Base-by-base conservation (phyloP, 2,329 filamentous ascomycete genomes). In the Coniochaeta sp. region DNA sequence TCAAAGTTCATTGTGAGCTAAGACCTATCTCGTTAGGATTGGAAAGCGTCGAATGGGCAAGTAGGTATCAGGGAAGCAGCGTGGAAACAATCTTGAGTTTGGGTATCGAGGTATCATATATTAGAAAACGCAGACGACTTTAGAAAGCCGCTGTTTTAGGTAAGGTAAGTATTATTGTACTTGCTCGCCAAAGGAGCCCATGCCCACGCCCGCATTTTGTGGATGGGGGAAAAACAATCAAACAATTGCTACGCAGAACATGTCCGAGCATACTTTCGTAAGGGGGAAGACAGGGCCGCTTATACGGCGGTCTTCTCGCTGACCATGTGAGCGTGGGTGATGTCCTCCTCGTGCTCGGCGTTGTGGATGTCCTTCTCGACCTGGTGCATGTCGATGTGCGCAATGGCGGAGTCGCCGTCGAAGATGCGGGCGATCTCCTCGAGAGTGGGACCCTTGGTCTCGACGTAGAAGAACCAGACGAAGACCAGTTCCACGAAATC, bases 371-470 rank as follows among this genome's bases (percentile, higher is more conserved):
- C 81, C 72, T 84, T 84, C 65, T 83, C 79, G 50, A 84, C 77
- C 68, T 83, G 78, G 31, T 78, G 73, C 52, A 85, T 72, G 68
- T 84, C 78, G 62, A 86, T 76, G 64, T 81, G 77, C 7, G 78
- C 81, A 14, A 83, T 79, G 22, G 82, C 83, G 36, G 81, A 76
- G 31, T 85, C 81, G 43, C 86, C 88, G 66, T 90, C 87, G 67
- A 90, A 90, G 70, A 90, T 88, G 67, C 83, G 82, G 55, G 87
- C 84, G 63, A 89, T 81, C 69, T 89, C 86, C 70, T 90, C 88
- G 0, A 90, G 83, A 1, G 87, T 89, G 0, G 86, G 85, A 3
- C 87, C 87, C 67, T 84, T 85, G 19, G 88, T 90, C 75, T 91
- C 88, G 60, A 88, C 80, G 70, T 86, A 88, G 71, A 88, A 81